These are phyloP conservation scores for Botryosphaeria agaves DNA, from an alignment of 2,329 filamentous ascomycete species.

Conservation along the genomic window DNA sequence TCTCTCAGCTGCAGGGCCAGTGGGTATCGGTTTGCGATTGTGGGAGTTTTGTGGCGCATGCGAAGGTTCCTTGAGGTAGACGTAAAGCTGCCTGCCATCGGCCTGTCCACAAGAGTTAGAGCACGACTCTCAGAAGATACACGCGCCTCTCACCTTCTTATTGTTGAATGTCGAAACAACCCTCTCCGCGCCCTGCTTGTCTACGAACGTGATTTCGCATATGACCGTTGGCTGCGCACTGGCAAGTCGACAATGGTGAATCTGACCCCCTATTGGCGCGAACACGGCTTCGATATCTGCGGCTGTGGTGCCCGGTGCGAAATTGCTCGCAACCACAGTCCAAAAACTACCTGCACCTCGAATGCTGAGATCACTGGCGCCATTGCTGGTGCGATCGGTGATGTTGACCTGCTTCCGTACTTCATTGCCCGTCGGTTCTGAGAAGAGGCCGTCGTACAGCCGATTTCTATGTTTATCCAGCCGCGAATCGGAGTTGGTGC, in stretches of 20 bases:
- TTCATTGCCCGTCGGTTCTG: constrained; percentile 9
- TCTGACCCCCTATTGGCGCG: constrained; percentile 50
- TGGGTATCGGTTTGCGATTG: neutral
- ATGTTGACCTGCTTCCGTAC: constrained; percentile 6
- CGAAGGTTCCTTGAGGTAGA: constrained; percentile 42
- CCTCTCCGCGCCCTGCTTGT: constrained; percentile 53
- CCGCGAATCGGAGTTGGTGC: constrained; percentile 20
- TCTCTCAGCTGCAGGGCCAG: neutral
- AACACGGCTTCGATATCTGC: constrained; percentile 73
- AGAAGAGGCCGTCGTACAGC: constrained; percentile 22
- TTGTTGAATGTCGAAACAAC: constrained; percentile 64
- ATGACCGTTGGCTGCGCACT: constrained; percentile 55
- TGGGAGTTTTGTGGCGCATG: neutral
- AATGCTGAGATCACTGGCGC: constrained; percentile 44
- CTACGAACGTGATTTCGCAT: constrained; percentile 60
- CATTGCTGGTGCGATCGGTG: constrained; percentile 16
- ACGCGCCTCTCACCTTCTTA: constrained; percentile 42
- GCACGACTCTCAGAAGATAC: constrained; percentile 2
- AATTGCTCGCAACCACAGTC: constrained; percentile 64
- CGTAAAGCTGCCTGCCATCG: constrained; percentile 55
- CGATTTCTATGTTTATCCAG: constrained; percentile 23
- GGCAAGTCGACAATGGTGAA: constrained; percentile 49
- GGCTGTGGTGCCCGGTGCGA: constrained; percentile 64
- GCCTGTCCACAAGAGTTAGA: constrained; percentile 31
- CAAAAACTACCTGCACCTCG: constrained; percentile 48